Evolutionary conservation across 331 rosid species (phyloP), one percentile per base, ranked within the genome.

Genomic region (Cydonia oblonga): DNA sequence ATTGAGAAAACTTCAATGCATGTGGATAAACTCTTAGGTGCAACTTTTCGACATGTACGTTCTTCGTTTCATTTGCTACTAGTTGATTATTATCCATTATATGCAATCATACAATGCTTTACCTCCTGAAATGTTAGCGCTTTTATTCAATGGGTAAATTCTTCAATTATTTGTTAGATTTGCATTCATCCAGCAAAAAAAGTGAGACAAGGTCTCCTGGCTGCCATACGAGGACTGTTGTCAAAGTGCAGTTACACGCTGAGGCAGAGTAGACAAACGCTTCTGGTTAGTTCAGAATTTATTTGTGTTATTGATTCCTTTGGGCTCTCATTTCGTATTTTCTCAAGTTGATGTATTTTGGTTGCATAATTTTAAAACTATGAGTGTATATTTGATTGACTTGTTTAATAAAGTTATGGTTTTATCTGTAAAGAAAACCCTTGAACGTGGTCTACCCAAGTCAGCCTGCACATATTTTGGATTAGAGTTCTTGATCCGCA

Each of bases 171-270:
- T 82, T 84, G 76, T 82, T 87, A 93, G 98, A 86, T 93, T 64
- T 87, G 96, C 84, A 82, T 85, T 75, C 97, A 93, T 84, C 90
- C 88, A 63, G 82, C 92, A 19, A 83, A 81, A 68, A 93, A 81
- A 79, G 95, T 91, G 87, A 89, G 98, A 86, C 84, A 76, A 73
- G 96, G 92, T 80, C 92, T 93, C 68, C 83, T 89, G 70, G 89
- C 89, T 79, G 89, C 96, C 68, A 78, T 86, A 66, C 81, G 58
- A 65, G 96, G 97, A 68, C 81, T 93, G 65, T 80, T 93, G 80
- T 84, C 82, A 51, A 75, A 81, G 81, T 93, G 98, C 83, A 69
- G 77, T 64, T 75, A 59, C 82, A 86, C 86, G 15, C 82, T 93
- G 70, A 83, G 80, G 71, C 85, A 82, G 66, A 89, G 96, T 73